Evolutionary conservation across 2,329 filamentous ascomycete species (phyloP).

Genomic region (Truncatella angustata): DNA sequence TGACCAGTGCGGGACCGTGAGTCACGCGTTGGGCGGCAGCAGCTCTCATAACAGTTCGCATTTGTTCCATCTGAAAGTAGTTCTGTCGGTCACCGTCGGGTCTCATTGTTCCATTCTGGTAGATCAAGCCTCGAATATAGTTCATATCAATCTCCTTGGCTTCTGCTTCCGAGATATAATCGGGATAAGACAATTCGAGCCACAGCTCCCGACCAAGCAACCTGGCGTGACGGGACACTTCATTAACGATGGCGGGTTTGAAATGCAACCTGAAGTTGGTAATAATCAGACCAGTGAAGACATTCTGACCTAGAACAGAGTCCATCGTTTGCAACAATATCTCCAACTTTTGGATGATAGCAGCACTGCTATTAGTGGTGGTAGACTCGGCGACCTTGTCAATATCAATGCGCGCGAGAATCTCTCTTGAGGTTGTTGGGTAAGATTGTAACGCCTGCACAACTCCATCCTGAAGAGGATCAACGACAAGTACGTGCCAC

Average conservation of each 20-base stretch:
- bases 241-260: background rate
- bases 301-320: background rate
- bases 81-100: conserved; percentile 6
- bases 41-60: conserved; percentile 1
- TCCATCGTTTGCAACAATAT: background rate
- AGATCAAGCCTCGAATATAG: background rate
- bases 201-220: background rate
- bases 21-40: background rate
- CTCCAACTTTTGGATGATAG: background rate
- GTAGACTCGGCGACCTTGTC: background rate
- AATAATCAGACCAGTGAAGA: background rate
- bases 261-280: background rate
- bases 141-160: background rate
- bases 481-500: conserved; percentile 2
- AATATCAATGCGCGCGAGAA: background rate
- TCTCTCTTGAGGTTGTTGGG: background rate
- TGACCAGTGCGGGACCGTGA: background rate
- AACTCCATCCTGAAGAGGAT: background rate
- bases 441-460: background rate
- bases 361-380: background rate
- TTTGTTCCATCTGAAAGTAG: conserved; percentile 5
- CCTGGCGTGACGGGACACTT: background rate
- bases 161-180: background rate
- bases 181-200: conserved; percentile 1
- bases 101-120: conserved; percentile 2